Base-by-base conservation (phyloP, 148 eudicot species). In the Vaccinium vitisidaea region DNA sequence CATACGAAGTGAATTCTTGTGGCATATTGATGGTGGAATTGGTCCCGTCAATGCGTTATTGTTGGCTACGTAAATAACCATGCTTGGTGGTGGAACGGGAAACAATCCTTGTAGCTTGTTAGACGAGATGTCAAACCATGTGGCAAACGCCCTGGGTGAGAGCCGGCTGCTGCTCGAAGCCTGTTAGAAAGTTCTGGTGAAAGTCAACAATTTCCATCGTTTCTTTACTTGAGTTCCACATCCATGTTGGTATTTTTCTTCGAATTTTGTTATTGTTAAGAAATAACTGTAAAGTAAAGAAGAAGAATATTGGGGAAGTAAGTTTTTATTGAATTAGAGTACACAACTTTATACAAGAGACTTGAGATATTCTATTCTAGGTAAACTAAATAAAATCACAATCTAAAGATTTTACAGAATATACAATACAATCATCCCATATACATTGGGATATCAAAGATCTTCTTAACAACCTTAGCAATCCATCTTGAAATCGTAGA, bases 61-160 rank as follows among this genome's bases (percentile, higher is more conserved):
- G 0, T 23, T 0, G 65, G 15, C 65, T 0, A 13, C 0, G 13
- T 89, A 87, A 30, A 30, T 1, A 49, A 36, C 0, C 25, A 56
- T 78, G 55, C 75, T 67, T 1, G 6, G 56, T 74, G 91, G 83
- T 36, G 88, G 88, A 71, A 10, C 1, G 46, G 88, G 90, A 50
- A 88, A 85, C 2, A 12, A 54, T 5, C 88, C 87, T 84, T 86
- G 85, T 5, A 90, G 43, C 52, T 46, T 18, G 67, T 86, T 85
- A 0, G 21, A 15, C 27, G 9, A 89, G 25, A 3, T 2, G 11
- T 11, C 19, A n/a, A n/a, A n/a, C n/a, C n/a, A n/a, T n/a, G 4
- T 43, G 84, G 76, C 7, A 15, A 16, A n/a, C 8, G 70, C 86
- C 85, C 73, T 56, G 83, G 89, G 27, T 70, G 54, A 46, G 15